Percentiles rank a stretch among this genome's conserved stretches.
These are phyloP conservation scores for Mycena pura DNA, from an alignment of 768 basidiomycete genomes.

Conservation along the genomic window DNA sequence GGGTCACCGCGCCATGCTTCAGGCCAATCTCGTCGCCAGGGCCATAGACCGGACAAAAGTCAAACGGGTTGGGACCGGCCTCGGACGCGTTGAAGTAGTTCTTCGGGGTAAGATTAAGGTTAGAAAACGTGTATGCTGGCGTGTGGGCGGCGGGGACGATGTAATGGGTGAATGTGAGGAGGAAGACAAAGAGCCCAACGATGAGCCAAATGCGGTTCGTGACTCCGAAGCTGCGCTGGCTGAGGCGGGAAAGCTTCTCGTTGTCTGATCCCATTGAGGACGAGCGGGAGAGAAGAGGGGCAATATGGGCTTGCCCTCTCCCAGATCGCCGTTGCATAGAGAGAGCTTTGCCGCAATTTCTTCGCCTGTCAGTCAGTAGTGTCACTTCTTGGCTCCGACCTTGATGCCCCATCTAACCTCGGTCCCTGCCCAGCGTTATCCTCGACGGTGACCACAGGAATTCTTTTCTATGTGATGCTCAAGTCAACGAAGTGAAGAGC, in stretches of 20 bases:
- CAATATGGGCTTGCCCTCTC: conserved; percentile 62
- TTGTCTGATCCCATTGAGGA: conserved; percentile 54
- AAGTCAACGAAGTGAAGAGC: too few relatives aligned
- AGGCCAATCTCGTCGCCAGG: conserved; percentile 79
- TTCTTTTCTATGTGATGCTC: too few relatives aligned
- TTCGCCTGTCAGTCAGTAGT: background rate
- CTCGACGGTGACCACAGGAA: too few relatives aligned
- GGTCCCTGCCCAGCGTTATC: too few relatives aligned
- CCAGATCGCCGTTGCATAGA: conserved; percentile 67
- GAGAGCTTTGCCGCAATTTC: background rate
- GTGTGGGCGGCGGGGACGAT: conserved; percentile 36
- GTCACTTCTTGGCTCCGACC: too few relatives aligned
- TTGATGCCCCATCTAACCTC: too few relatives aligned
- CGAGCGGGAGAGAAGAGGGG: conserved; percentile 47
- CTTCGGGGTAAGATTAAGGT: conserved; percentile 65
- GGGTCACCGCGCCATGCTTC: conserved; percentile 77
- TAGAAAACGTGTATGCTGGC: conserved; percentile 42
- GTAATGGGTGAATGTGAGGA: conserved; percentile 64
- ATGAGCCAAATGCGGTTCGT: conserved; percentile 76
- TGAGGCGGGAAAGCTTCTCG: conserved; percentile 60
- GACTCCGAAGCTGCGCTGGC: conserved; percentile 65
- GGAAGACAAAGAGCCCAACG: conserved; percentile 56
- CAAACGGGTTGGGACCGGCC: conserved; percentile 74
- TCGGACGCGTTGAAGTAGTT: conserved; percentile 81
- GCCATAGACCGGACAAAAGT: conserved; percentile 90